phyloP scores from a whole-genome alignment of 345 rosid genomes.

The Populus euphratica region DNA sequence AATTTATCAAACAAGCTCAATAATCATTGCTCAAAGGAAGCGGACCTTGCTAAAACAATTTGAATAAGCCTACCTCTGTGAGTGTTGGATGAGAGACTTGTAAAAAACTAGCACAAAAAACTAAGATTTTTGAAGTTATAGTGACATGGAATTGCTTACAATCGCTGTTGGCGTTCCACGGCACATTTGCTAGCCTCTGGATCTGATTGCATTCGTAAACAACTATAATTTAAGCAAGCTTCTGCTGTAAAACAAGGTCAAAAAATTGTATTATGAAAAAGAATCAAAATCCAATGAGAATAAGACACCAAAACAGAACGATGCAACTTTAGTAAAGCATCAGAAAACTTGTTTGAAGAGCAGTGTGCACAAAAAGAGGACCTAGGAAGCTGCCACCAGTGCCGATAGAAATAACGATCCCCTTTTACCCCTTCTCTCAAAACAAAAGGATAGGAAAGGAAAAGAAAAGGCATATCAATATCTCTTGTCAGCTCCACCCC shows the following conservation, averaged over 20 bases:
- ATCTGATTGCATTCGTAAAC: slow-evolving; percentile 47
- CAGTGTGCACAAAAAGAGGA: slow-evolving; percentile 89
- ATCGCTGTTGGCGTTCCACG: slow-evolving; percentile 75
- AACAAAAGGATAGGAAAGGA: too few relatives aligned
- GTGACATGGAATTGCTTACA: slow-evolving; percentile 49
- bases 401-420: slow-evolving; percentile 63
- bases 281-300: background rate
- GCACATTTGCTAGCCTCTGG: slow-evolving; percentile 69
- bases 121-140: background rate
- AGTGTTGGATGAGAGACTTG: background rate
- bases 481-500: background rate
- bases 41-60: background rate
- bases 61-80: background rate
- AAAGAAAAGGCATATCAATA: slow-evolving; percentile 35
- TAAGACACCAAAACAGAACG: background rate
- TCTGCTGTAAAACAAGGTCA: slow-evolving; percentile 9
- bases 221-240: background rate
- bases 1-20: background rate
- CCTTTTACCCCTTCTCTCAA: too few relatives aligned
- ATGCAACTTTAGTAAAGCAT: slow-evolving; percentile 3
- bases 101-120: background rate
- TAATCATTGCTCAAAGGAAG: background rate
- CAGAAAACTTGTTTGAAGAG: slow-evolving; percentile 80
- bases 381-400: slow-evolving; percentile 98
- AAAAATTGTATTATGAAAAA: slow-evolving; percentile 10